Conservation (phyloP, 2,329 filamentous ascomycete species). For the Eutypella sp. region DNA sequence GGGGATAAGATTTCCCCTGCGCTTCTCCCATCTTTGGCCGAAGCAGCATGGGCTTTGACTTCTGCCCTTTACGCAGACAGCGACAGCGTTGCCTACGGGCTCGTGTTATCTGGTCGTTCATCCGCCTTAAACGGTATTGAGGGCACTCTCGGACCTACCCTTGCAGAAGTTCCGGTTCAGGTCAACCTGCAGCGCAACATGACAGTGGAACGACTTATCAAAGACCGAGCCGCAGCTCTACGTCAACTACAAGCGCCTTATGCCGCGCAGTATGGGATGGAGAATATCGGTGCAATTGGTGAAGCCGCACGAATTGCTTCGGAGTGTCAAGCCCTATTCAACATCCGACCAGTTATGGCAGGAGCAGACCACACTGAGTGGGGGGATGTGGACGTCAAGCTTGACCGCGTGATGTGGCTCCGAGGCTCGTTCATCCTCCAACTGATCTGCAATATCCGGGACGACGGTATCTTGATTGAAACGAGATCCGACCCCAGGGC, state of each 20-base stretch:
- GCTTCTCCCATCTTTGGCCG: conserved; percentile 8
- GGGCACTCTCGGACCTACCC: conserved; percentile 7
- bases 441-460: conserved; percentile 2
- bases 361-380: background rate
- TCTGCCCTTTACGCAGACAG: conserved; percentile 3
- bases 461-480: conserved; percentile 3
- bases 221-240: conserved; percentile 4
- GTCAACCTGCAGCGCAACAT: conserved; percentile 5
- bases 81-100: conserved; percentile 10
- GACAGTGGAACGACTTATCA: conserved; percentile 8
- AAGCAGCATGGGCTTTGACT: conserved; percentile 13
- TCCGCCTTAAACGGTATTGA: conserved; percentile 2
- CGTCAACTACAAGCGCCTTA: conserved; percentile 5
- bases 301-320: conserved; percentile 8
- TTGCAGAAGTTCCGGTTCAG: conserved; percentile 9
- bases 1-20: background rate
- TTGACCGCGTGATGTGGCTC: conserved; percentile 1
- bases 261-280: conserved; percentile 5
- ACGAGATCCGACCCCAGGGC: conserved; percentile 2
- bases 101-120: conserved; percentile 9
- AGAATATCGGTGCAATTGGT: conserved; percentile 3
- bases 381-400: conserved; percentile 1
- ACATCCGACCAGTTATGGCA: conserved; percentile 3
- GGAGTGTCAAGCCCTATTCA: conserved; percentile 7
- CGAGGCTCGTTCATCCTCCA: conserved; percentile 2